Percentiles rank a stretch among this genome's conserved stretches.
Evolutionary conservation across 805 yeast species (phyloP).

Genomic region (Starmerella apis): DNA sequence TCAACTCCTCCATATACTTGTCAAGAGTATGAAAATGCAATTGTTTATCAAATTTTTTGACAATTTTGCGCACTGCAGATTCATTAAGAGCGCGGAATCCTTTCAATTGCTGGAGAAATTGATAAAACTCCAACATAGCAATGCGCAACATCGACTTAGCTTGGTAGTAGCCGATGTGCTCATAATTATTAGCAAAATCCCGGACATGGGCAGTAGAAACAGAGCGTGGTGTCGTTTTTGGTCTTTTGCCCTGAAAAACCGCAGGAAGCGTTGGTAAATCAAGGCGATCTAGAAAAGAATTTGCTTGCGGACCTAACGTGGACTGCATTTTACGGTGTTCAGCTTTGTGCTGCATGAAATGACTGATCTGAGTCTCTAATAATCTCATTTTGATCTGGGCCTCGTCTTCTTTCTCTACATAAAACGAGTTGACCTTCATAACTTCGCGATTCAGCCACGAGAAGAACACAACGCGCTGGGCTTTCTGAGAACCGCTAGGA

Average conservation of each 20-base stretch:
- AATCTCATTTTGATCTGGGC: conserved; percentile 49
- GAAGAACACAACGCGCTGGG: conserved; percentile 42
- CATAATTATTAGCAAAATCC: conserved; percentile 19
- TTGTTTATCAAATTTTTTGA: conserved; percentile 82
- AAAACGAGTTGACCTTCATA: conserved; percentile 51
- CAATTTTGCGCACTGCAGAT: conserved; percentile 79
- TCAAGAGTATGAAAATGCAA: conserved; percentile 37
- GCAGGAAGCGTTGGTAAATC: conserved; percentile 22
- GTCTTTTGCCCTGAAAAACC: not conserved
- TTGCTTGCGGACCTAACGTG: not conserved
- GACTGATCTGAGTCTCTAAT: conserved; percentile 54
- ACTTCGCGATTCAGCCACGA: conserved; percentile 59
- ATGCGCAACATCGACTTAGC: conserved; percentile 59
- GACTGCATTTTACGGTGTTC: conserved; percentile 13
- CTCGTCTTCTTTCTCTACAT: conserved; percentile 48
- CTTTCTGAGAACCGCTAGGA: conserved; percentile 7
- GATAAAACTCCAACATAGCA: conserved; percentile 62
- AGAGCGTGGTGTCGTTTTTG: not conserved
- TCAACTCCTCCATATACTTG: conserved; percentile 46
- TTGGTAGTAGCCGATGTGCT: conserved; percentile 43
- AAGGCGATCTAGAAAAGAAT: conserved; percentile 10
- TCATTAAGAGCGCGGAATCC: conserved; percentile 68
- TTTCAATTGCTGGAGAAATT: conserved; percentile 57
- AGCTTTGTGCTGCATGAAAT: conserved; percentile 42
- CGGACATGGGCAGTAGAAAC: conserved; percentile 11